These are phyloP conservation scores for Aspergillus sp. DNA, from an alignment of 2,329 filamentous ascomycete species.

Conservation along the genomic window DNA sequence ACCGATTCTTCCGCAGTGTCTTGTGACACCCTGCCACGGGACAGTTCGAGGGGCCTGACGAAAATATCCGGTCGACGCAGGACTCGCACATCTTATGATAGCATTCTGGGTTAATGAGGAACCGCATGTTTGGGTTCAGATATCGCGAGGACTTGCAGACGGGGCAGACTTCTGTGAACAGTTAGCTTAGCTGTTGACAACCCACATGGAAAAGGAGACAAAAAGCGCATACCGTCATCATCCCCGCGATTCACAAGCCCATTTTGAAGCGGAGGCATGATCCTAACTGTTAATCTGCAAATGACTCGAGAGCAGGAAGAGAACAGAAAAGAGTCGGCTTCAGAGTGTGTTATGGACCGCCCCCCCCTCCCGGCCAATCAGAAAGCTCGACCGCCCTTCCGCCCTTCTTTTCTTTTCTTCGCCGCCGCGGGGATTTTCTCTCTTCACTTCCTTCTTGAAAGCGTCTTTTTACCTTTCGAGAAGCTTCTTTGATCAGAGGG, in stretches of 20 bases:
- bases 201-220: background rate
- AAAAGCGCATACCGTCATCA: constrained; percentile 31
- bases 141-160: constrained; percentile 96
- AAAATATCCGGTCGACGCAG: constrained; percentile 91
- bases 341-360: constrained; percentile 7
- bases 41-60: constrained; percentile 81
- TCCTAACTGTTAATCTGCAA: background rate
- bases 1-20: constrained; percentile 75
- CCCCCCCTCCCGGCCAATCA: constrained; percentile 14
- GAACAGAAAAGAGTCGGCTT: constrained; percentile 3
- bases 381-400: constrained; percentile 6
- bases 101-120: constrained; percentile 96
- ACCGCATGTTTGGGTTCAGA: constrained; percentile 86
- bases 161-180: constrained; percentile 67
- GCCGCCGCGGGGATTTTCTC: constrained; percentile 3
- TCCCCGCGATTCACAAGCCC: constrained; percentile 29
- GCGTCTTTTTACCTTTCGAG: too few species aligned
- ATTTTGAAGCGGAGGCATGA: constrained; percentile 26
- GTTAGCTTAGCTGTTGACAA: constrained; percentile 7
- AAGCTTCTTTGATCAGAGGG: too few species aligned
- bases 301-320: background rate
- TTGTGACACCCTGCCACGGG: constrained; percentile 81
- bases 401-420: constrained; percentile 11
- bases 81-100: constrained; percentile 98
- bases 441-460: constrained; percentile 3